These are phyloP conservation scores for Hymenotorrendiella dingleyae DNA, from an alignment of 2,329 filamentous ascomycete species.

Conservation along the genomic window DNA sequence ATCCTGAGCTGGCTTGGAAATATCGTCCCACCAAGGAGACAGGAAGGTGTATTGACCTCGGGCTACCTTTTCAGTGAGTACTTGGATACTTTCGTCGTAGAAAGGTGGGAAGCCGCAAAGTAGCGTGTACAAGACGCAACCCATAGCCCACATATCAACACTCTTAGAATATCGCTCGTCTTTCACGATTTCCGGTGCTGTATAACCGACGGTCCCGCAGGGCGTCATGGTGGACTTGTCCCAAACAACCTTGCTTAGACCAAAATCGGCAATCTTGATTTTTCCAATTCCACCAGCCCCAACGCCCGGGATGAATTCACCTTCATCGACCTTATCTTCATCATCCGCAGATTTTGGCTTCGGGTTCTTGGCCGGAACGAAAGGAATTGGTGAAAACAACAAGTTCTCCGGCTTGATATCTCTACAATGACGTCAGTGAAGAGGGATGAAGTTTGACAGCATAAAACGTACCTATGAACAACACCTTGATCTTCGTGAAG, in stretches of 20 bases:
- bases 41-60: constrained; percentile 95
- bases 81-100: constrained; percentile 96
- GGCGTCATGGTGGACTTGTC: constrained; percentile 98
- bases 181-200: constrained; percentile 96
- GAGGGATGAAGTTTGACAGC: constrained; percentile 1
- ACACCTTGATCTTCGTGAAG: constrained; percentile 92
- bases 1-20: constrained; percentile 90
- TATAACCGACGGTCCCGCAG: constrained; percentile 98
- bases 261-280: constrained; percentile 98
- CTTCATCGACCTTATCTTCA: constrained; percentile 95
- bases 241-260: constrained; percentile 96
- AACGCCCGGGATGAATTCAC: constrained; percentile 77
- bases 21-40: constrained; percentile 99
- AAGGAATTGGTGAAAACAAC: constrained; percentile 80
- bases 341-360: constrained; percentile 81
- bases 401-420: constrained; percentile 99
- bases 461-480: constrained; percentile 76
- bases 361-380: constrained; percentile 72
- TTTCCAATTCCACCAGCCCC: constrained; percentile 86
- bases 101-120: constrained; percentile 97
- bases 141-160: constrained; percentile 98
- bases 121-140: constrained; percentile 93
- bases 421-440: constrained; percentile 44
- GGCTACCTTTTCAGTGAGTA: constrained; percentile 95
- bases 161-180: constrained; percentile 98